Evolutionary conservation across 2,329 filamentous ascomycete genomes (phyloP), one percentile per base, ranked within the genome.

Genomic region (Chaetomium globosum): DNA sequence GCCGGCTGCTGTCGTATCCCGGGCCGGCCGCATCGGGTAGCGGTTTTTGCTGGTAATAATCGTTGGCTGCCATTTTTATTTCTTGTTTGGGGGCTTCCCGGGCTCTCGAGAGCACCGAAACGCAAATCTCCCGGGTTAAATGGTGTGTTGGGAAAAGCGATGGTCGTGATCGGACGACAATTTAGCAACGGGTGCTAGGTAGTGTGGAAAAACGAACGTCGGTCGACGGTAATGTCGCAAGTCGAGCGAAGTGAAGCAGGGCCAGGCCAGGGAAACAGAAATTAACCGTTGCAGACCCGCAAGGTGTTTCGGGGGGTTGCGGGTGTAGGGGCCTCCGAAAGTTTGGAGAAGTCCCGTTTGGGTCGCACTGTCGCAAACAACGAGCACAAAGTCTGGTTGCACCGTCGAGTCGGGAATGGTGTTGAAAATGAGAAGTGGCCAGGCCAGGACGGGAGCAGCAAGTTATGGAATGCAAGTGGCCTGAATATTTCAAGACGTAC

Each of bases 11-110:
- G 61, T 70, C 54, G 66, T 71, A 67, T 39, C 63, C 77, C 75
- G 26, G 77, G 80, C 59, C 77, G 75, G 64, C 78, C 77, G 72
- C 82, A 80, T 65, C 82, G 77, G 65, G 79, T 73, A 67, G 79
- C 70, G 73, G 78, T 73, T 73, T 73, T 65, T 70, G 71, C 62
- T 59, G 70, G 72, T 90, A 90, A 78, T 91, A 91, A 72, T 89
- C 85, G 79, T 87, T 84, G 69, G 85, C 81, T 89, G 71, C 61
- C 80, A 67, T 67, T 39, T 75, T 67, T 63, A 57, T 59, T 65
- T n/a, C 75, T 66, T 62, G 3, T 43, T 61, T 61, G 60, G 54
- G 31, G 46, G 12, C 49, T 43, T n/a, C 8, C 49, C 7, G 30
- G 39, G 28, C 28, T 36, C 48, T 28, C 61, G 60, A 48, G 61